Conservation (phyloP, 805 yeast species). For the Candida krabiensis region DNA sequence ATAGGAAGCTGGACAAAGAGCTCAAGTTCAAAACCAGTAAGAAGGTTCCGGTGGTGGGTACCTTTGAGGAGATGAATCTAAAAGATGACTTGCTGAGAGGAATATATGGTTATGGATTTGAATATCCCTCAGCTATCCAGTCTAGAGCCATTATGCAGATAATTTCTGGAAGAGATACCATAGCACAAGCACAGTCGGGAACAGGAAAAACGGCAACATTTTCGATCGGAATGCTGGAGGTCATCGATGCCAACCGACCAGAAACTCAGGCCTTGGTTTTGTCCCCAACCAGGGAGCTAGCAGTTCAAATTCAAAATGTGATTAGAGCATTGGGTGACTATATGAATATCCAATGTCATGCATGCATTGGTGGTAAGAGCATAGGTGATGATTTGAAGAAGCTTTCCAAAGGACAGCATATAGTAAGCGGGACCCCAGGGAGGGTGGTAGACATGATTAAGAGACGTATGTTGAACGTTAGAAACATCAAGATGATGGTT, state of each 20-base stretch:
- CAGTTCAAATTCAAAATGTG: conserved; percentile 93
- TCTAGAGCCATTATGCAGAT: conserved; percentile 78
- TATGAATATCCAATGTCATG: conserved; percentile 89
- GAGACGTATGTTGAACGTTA: conserved; percentile 79
- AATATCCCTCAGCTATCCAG: conserved; percentile 80
- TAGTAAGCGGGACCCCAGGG: conserved; percentile 98
- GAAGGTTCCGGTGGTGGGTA: conserved; percentile 47
- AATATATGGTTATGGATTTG: conserved; percentile 79
- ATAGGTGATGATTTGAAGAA: conserved; percentile 85
- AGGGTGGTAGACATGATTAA: conserved; percentile 95
- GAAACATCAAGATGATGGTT: conserved; percentile 87
- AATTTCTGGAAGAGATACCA: conserved; percentile 67
- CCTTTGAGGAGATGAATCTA: conserved; percentile 74
- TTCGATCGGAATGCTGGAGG: conserved; percentile 61
- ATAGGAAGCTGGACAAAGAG: conserved; percentile 57
- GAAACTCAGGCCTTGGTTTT: conserved; percentile 90
- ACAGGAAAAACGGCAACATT: conserved; percentile 91
- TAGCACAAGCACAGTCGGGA: conserved; percentile 89
- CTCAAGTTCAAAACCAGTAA: conserved; percentile 64
- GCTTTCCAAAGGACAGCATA: conserved; percentile 82
- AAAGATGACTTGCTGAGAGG: conserved; percentile 63
- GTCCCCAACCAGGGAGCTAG: conserved; percentile 98
- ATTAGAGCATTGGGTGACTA: conserved; percentile 86
- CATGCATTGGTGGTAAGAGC: conserved; percentile 96
- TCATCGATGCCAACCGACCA: conserved; percentile 66